Conservation (phyloP, 2,329 filamentous ascomycete species). For the Aspergillus sp. region DNA sequence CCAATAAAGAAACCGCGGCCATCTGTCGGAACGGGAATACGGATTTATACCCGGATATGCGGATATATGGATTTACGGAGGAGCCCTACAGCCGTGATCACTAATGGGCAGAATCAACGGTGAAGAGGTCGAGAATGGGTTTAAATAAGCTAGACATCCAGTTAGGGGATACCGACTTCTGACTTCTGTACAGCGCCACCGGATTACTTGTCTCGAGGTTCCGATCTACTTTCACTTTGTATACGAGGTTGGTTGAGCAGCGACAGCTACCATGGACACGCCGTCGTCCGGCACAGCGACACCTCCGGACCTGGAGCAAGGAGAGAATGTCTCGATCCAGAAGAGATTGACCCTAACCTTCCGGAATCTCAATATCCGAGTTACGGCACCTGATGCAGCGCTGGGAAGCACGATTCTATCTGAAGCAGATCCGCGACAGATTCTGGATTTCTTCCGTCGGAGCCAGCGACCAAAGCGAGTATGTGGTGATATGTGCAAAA, state of each 20-base stretch:
- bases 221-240: too few relatives aligned
- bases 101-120: not conserved
- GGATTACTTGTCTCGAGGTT: too few relatives aligned
- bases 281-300: conserved; percentile 22
- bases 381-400: conserved; percentile 30
- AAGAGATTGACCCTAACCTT: conserved; percentile 33
- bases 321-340: conserved; percentile 8
- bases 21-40: not conserved
- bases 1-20: not conserved
- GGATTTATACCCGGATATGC: not conserved
- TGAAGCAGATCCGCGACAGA: conserved; percentile 25
- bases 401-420: conserved; percentile 30
- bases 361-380: conserved; percentile 27
- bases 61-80: conserved; percentile 17
- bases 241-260: not conserved
- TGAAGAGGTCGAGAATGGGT: not conserved
- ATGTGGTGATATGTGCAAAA: not conserved
- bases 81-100: not conserved
- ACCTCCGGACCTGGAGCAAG: conserved; percentile 19
- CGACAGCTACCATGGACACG: conserved; percentile 18
- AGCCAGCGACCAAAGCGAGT: conserved; percentile 23
- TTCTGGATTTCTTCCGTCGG: conserved; percentile 14
- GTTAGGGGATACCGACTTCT: not conserved
- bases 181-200: not conserved
- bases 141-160: not conserved